Percentiles rank a stretch among this genome's conserved stretches.
Evolutionary conservation across 1,139 yeast genomes (phyloP).

Genomic region (Protomyces gravidus): DNA sequence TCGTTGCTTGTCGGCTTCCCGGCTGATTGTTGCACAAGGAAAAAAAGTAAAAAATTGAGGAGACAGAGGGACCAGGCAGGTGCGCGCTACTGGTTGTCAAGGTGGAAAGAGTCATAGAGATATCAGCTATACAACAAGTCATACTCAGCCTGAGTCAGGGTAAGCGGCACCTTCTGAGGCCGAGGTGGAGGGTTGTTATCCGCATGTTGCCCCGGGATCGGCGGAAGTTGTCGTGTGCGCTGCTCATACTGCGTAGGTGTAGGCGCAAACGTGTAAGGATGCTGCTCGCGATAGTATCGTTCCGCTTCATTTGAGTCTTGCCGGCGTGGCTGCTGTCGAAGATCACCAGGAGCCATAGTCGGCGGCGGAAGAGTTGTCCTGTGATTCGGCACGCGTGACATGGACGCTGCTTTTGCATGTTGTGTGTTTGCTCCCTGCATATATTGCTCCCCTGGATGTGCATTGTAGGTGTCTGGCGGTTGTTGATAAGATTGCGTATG

Average conservation of each 20-base stretch:
- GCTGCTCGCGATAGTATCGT: neutral
- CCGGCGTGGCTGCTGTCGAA: neutral
- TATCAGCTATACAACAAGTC: conserved; percentile 15
- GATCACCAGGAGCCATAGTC: neutral
- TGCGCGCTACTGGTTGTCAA: no score
- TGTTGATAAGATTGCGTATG: neutral
- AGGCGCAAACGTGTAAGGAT: conserved; percentile 9
- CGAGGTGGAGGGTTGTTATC: conserved; percentile 3
- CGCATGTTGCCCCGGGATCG: neutral
- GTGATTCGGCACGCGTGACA: neutral
- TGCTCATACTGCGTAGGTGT: conserved; percentile 13
- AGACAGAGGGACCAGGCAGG: neutral
- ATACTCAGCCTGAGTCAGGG: conserved; percentile 21
- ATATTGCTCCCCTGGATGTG: neutral
- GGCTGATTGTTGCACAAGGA: neutral
- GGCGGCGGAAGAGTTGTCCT: neutral
- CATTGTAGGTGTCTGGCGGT: neutral
- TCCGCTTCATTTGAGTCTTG: neutral
- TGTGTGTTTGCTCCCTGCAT: neutral
- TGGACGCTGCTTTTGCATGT: neutral
- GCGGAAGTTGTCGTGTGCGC: conserved; percentile 8
- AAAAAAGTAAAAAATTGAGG: neutral
- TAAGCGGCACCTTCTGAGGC: conserved; percentile 24
- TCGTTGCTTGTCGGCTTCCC: neutral
- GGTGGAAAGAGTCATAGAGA: no score